phyloP scores from a whole-genome alignment of 768 basidiomycete species.

The Russula sp. region DNA sequence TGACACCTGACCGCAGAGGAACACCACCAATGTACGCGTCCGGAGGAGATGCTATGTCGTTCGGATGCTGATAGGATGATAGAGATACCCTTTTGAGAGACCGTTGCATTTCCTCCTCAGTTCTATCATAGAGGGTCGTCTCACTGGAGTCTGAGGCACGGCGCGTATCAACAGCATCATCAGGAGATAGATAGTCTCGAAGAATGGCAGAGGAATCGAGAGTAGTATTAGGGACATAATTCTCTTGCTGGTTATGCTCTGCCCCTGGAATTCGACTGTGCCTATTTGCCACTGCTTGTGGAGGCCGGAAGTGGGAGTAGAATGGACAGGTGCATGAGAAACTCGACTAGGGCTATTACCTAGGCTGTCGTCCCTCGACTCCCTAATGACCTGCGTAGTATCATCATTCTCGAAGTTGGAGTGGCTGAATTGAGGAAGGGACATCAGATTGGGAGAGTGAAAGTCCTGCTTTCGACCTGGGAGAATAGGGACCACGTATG shows the following conservation, averaged over 20 bases:
- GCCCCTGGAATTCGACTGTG: neutral
- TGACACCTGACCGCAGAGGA: neutral
- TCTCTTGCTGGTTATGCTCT: neutral
- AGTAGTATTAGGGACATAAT: neutral
- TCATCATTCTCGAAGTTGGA: neutral
- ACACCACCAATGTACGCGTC: neutral
- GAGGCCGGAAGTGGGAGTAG: neutral
- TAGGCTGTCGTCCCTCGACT: neutral
- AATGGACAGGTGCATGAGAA: neutral
- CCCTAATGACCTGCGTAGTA: neutral
- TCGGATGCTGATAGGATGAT: conserved; percentile 18
- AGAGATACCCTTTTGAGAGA: conserved; percentile 14
- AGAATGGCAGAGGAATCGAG: neutral
- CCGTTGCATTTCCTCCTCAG: conserved; percentile 13
- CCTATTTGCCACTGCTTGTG: neutral
- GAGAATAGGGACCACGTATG: neutral
- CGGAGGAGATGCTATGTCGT: conserved; percentile 4
- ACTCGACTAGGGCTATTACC: neutral
- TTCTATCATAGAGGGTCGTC: conserved; percentile 9
- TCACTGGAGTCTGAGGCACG: conserved; percentile 16
- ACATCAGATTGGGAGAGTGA: conserved; percentile 4
- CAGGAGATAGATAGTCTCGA: neutral
- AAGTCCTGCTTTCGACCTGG: conserved; percentile 19
- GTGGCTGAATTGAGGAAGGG: neutral
- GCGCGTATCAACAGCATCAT: conserved; percentile 1